These are phyloP conservation scores for Pichia gijzeniarum DNA, from an alignment of 805 yeast species.

Conservation along the genomic window DNA sequence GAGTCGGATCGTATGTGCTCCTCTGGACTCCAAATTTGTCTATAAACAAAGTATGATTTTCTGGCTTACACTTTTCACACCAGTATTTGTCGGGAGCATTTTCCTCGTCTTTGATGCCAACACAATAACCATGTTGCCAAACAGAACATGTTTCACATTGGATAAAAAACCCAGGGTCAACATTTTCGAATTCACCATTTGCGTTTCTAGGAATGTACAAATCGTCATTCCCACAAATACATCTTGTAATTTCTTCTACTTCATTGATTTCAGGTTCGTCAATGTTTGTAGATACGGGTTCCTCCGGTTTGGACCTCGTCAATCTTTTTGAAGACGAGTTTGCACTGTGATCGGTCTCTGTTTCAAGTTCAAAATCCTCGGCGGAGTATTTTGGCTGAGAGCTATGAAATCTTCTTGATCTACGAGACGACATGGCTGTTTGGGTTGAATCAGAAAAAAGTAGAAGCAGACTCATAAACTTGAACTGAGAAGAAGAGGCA, in stretches of 20 bases:
- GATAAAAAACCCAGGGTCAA: slow-evolving; percentile 57
- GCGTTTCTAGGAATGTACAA: slow-evolving; percentile 27
- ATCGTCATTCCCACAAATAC: slow-evolving; percentile 50
- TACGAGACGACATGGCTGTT: slow-evolving; percentile 23
- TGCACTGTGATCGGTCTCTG: not conserved
- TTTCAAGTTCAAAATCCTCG: slow-evolving; percentile 15
- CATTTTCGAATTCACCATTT: slow-evolving; percentile 33
- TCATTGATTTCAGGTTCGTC: slow-evolving; percentile 20
- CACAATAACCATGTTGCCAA: slow-evolving; percentile 98
- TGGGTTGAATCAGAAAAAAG: not conserved
- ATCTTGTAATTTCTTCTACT: slow-evolving; percentile 44
- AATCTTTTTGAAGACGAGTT: slow-evolving; percentile 3
- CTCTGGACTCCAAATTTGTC: slow-evolving; percentile 43
- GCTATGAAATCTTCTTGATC: slow-evolving; percentile 25
- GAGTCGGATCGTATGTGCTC: slow-evolving; percentile 40
- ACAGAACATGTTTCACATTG: slow-evolving; percentile 89
- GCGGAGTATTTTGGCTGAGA: slow-evolving; percentile 15
- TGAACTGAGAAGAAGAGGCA: too few relatives aligned
- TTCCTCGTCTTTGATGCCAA: slow-evolving; percentile 67
- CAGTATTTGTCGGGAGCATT: slow-evolving; percentile 89
- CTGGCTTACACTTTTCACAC: slow-evolving; percentile 91
- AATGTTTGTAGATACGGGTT: not conserved
- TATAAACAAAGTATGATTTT: slow-evolving; percentile 54
- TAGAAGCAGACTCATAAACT: too few relatives aligned
- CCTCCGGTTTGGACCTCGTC: slow-evolving; percentile 3